A percentile compares a stretch with the other conserved stretches of the same genome.
Evolutionary conservation across 805 yeast species (phyloP).

Genomic region (Monosporozyma aquatica): DNA sequence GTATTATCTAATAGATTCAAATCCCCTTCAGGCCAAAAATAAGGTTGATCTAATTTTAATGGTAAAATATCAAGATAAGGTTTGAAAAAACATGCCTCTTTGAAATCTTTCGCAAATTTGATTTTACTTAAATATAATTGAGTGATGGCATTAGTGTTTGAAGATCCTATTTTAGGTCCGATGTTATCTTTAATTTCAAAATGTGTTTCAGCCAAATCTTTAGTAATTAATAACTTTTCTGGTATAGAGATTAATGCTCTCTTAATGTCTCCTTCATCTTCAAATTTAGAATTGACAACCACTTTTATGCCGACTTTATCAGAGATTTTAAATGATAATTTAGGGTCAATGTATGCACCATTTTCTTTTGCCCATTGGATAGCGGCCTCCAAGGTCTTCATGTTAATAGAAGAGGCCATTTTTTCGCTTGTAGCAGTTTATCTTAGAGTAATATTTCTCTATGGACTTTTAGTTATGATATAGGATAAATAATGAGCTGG

Average conservation of each 20-base stretch:
- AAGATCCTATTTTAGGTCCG: not conserved
- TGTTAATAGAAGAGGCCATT: not conserved
- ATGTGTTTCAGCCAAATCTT: conserved; percentile 25
- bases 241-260: conserved; percentile 37
- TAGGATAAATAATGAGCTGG: too few species aligned
- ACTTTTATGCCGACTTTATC: conserved; percentile 28
- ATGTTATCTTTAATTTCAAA: not conserved
- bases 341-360: conserved; percentile 32
- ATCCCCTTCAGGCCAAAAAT: conserved; percentile 52
- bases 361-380: conserved; percentile 33
- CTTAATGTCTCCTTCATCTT: conserved; percentile 2
- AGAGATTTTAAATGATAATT: conserved; percentile 28
- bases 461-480: too few species aligned
- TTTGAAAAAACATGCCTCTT: conserved; percentile 20
- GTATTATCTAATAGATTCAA: conserved; percentile 51
- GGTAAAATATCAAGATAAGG: conserved; percentile 48
- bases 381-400: conserved; percentile 10
- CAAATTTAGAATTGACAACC: conserved; percentile 2
- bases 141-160: conserved; percentile 27
- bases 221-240: conserved; percentile 31
- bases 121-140: conserved; percentile 36
- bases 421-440: too few species aligned
- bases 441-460: too few species aligned
- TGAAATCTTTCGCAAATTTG: conserved; percentile 29
- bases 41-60: conserved; percentile 47